These are phyloP conservation scores for Simplicillium aogashimaense DNA, from an alignment of 2,329 filamentous ascomycete species.

Conservation along the genomic window DNA sequence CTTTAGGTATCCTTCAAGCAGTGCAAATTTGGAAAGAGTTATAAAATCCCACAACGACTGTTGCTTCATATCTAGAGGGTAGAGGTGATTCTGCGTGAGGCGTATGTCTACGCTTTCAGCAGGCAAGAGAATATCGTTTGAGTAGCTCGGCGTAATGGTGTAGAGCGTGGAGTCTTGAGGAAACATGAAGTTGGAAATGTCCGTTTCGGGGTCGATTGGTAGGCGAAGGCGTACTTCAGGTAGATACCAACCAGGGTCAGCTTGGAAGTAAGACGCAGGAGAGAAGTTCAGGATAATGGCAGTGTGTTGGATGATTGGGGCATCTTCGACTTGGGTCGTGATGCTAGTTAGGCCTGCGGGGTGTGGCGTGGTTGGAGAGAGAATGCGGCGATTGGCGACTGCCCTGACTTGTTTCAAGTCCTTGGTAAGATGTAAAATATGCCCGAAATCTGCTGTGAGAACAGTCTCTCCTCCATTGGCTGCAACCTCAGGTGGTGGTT, in stretches of 20 bases:
- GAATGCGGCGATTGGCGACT: conserved; percentile 19
- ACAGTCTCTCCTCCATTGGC: neutral
- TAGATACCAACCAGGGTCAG: neutral
- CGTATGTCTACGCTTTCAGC: conserved; percentile 36
- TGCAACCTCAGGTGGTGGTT: neutral
- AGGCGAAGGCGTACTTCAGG: conserved; percentile 19
- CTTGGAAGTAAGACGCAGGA: conserved; percentile 16
- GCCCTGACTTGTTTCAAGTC: conserved; percentile 7
- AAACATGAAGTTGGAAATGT: conserved; percentile 17
- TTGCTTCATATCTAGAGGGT: conserved; percentile 26
- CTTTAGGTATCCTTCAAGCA: conserved; percentile 28
- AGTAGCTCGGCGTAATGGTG: conserved; percentile 17
- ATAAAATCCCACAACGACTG: conserved; percentile 34
- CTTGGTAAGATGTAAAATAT: conserved; percentile 29
- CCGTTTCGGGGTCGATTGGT: conserved; percentile 17
- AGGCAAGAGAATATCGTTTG: conserved; percentile 36
- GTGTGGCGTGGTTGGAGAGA: conserved; percentile 37
- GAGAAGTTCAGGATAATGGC: conserved; percentile 37
- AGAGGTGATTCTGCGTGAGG: conserved; percentile 24
- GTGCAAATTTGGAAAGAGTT: conserved; percentile 30
- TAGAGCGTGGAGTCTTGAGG: conserved; percentile 19
- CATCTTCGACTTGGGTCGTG: conserved; percentile 17
- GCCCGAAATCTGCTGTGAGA: conserved; percentile 29
- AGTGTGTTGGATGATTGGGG: conserved; percentile 13
- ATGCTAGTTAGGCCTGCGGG: conserved; percentile 25